Evolutionary conservation across 306 rosid genomes (phyloP).

Genomic region (apple (Malus domestica)): DNA sequence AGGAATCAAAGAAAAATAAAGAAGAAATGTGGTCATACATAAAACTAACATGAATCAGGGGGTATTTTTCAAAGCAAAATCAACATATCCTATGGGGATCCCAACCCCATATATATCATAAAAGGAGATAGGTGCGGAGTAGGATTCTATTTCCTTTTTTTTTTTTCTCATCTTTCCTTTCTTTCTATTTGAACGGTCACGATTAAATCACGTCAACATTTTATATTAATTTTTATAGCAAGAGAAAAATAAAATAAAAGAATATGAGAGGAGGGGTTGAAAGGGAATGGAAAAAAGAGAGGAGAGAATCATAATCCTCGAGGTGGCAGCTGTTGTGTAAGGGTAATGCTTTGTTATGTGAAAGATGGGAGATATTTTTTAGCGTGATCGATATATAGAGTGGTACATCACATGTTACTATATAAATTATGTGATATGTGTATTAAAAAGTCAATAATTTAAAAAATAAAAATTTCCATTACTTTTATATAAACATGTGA

Average conservation of each 20-base stretch:
- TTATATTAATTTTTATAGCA: no score
- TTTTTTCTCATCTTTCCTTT: no score
- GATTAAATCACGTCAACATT: no score
- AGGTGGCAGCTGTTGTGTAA: not conserved
- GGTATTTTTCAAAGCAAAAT: slow-evolving; percentile 10
- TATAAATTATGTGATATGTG: no score
- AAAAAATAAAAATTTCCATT: fast-evolving
- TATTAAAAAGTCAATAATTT: no score
- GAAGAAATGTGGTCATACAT: slow-evolving; percentile 12
- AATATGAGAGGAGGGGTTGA: no score
- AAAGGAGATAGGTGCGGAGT: not conserved
- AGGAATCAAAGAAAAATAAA: slow-evolving; percentile 25
- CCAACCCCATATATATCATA: slow-evolving; percentile 12
- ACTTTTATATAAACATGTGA: no score
- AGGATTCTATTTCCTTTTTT: no score
- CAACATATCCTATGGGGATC: slow-evolving; percentile 49
- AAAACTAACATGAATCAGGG: slow-evolving; percentile 19
- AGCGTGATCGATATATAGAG: fast-evolving
- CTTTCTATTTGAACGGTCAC: no score
- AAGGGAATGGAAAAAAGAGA: no score
- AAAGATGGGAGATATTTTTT: not conserved
- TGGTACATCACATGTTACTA: no score
- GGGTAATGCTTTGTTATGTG: slow-evolving; percentile 9
- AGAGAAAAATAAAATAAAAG: no score
- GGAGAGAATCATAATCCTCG: not conserved